Base-by-base conservation (phyloP, 352 stramenopile species). In the Globisporangium perplexum region DNA sequence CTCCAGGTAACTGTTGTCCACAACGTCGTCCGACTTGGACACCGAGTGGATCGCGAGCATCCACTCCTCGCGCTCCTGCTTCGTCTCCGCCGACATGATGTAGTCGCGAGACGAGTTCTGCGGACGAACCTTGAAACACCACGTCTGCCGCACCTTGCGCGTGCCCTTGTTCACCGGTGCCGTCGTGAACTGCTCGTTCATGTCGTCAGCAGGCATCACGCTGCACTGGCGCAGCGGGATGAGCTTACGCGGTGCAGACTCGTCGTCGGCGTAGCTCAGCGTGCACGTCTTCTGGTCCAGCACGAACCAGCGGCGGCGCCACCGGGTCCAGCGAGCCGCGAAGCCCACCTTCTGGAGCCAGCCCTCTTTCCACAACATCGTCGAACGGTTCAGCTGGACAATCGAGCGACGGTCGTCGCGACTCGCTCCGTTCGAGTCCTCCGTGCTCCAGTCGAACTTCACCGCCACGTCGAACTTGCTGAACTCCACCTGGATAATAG, bases 21-120 rank as follows among this genome's bases (percentile, higher is more conserved):
- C 70, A 55, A 60, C 45, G 6, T 64, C 69, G 11, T 89, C 79
- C 30, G 64, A 66, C 60, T 86, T 88, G 17, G 79, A 72, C 18
- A 94, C 81, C 8, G 83, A 86, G 38, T 84, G 73, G 44, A 94
- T 91, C 2, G 83, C 83, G 30, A 90, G 68, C 84, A 95, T 93
- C 84, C 84, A 95, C 56, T 92, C 84, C 53, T 95, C 84, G n/a
- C 84, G 84, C 52, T 91, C 80, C 69, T 95, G 84, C 63, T 95
- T 95, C 1, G 84, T 95, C 45, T 90, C 80, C 11, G 84, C 82
- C 43, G 69, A 79, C 61, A 95, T 90, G 56, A 91, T 83, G 57
- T 91, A 94, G 36, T 92, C 80, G 39, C 80, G 76, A 22, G 74
- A 86, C 47, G 79, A 90, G 50, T 82, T 88, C 54, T 78, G 72